These are phyloP conservation scores for Zygotorulaspora mrakii DNA, from an alignment of 1,139 yeast species.

Conservation along the genomic window DNA sequence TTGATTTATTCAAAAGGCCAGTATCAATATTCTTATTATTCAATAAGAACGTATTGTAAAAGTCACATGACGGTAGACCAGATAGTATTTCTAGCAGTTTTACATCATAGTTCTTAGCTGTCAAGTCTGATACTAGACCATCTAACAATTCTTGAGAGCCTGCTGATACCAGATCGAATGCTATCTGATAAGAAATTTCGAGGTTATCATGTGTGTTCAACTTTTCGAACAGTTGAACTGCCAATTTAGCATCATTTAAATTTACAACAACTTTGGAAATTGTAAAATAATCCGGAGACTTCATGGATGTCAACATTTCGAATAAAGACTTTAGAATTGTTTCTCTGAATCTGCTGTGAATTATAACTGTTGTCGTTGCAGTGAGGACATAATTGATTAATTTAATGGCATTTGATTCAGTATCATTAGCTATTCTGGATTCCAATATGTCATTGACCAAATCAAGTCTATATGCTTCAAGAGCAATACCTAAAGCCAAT, in stretches of 20 bases:
- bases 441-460: constrained; percentile 62
- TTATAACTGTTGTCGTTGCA: constrained; percentile 65
- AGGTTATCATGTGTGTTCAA: constrained; percentile 41
- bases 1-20: constrained; percentile 75
- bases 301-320: constrained; percentile 52
- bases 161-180: constrained; percentile 86
- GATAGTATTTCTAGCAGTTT: constrained; percentile 69
- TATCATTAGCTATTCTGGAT: constrained; percentile 41
- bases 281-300: constrained; percentile 72
- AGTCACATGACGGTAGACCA: constrained; percentile 94
- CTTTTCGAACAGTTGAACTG: constrained; percentile 62
- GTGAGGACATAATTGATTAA: constrained; percentile 73
- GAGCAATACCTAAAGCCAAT: constrained; percentile 84
- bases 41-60: constrained; percentile 80
- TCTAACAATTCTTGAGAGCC: constrained; percentile 90
- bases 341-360: constrained; percentile 62
- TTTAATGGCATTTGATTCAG: constrained; percentile 50
- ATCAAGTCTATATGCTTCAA: constrained; percentile 86
- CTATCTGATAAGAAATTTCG: constrained; percentile 80
- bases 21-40: constrained; percentile 86
- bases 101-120: constrained; percentile 43
- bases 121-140: constrained; percentile 49
- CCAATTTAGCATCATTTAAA: constrained; percentile 70
- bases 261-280: constrained; percentile 85
- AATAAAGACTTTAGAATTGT: constrained; percentile 63